Percentiles rank a stretch among this genome's conserved stretches.
Evolutionary conservation across 2,329 filamentous ascomycete species (phyloP).

Genomic region (Pestalotiopsis sp.): DNA sequence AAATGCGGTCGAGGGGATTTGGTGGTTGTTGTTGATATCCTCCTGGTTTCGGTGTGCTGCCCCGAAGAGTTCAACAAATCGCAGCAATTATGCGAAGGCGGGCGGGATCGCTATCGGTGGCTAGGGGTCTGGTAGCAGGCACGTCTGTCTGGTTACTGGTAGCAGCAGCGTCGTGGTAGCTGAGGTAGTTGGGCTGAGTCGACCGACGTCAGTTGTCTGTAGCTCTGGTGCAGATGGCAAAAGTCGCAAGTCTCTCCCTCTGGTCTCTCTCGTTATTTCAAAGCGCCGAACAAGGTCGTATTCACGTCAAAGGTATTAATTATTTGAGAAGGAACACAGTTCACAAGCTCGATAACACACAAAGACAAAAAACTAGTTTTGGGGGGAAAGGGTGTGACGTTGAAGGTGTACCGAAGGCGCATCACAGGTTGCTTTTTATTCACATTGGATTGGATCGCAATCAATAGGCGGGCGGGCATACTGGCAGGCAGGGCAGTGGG

Average conservation of each 20-base stretch:
- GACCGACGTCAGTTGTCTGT: conserved; percentile 6
- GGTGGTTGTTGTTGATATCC: conserved; percentile 4
- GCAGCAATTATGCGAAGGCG: not conserved
- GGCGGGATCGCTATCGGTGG: conserved; percentile 8
- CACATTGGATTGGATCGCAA: not conserved
- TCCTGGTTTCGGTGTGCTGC: not conserved
- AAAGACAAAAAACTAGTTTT: not conserved
- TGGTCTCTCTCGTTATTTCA: not conserved
- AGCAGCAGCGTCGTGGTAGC: no score
- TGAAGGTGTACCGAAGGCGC: not conserved
- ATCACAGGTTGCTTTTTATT: not conserved
- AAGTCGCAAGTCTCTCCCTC: not conserved
- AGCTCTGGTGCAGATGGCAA: not conserved
- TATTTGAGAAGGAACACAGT: not conserved
- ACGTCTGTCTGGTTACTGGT: not conserved
- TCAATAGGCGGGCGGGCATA: not conserved
- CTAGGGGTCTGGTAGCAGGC: not conserved
- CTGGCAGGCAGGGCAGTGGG: not conserved
- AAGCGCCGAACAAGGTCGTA: not conserved
- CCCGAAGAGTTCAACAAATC: not conserved
- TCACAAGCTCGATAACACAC: not conserved
- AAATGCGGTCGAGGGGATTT: not conserved
- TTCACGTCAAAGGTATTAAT: not conserved
- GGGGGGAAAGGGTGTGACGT: not conserved
- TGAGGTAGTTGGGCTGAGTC: not conserved